Conservation (phyloP, 2,329 filamentous ascomycete species). For the Cephalotrichum gorgonifer region DNA sequence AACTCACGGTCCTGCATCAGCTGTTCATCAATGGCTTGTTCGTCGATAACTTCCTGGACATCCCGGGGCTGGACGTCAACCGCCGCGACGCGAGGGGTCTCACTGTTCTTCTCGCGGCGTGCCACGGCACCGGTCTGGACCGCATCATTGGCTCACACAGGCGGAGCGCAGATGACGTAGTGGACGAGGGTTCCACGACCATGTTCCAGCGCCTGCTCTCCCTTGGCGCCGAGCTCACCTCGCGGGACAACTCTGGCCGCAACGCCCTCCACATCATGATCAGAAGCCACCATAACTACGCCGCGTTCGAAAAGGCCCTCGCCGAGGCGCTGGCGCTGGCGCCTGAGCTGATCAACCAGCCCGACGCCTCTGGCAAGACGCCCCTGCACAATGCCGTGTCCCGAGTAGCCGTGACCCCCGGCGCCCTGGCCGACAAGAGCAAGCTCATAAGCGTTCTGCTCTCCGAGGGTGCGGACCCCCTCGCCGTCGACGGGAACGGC, state of each 20-base stretch:
- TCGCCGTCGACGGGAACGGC: conserved; percentile 8
- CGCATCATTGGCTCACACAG: background rate
- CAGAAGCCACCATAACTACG: background rate
- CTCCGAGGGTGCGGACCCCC: conserved; percentile 12
- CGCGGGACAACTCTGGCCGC: conserved; percentile 10
- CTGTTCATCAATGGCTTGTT: conserved; percentile 11
- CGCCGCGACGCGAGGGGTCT: conserved; percentile 13
- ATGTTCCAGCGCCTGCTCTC: conserved; percentile 12
- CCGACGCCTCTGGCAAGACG: conserved; percentile 14
- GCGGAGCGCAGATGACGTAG: background rate
- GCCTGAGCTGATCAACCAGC: conserved; percentile 9
- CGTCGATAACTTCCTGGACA: conserved; percentile 7
- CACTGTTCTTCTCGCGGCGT: conserved; percentile 16
- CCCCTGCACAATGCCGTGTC: conserved; percentile 13
- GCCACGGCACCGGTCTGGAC: conserved; percentile 8
- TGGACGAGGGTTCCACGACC: background rate
- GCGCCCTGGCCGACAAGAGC: background rate
- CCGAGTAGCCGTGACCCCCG: background rate
- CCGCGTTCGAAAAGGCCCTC: conserved; percentile 2
- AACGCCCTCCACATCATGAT: conserved; percentile 15
- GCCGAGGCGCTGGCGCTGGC: background rate
- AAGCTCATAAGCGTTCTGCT: conserved; percentile 7
- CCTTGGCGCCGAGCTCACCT: conserved; percentile 14
- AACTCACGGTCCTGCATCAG: conserved; percentile 13
- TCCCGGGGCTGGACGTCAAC: conserved; percentile 13